These are phyloP conservation scores for Scytalidium sp. DNA, from an alignment of 2,329 filamentous ascomycete species.

Conservation along the genomic window DNA sequence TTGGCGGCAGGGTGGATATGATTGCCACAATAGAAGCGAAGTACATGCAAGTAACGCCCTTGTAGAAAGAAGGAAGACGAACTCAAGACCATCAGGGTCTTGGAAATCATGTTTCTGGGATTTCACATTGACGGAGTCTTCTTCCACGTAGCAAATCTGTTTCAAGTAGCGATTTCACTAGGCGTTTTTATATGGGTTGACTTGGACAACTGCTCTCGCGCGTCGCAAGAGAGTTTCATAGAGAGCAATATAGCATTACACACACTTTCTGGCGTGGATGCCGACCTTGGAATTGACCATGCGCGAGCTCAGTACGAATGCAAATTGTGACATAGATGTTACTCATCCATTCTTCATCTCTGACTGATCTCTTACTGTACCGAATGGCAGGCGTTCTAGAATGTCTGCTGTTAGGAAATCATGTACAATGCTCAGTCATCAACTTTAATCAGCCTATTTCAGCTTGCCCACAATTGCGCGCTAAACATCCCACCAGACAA, in stretches of 20 bases:
- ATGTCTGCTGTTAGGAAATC: neutral
- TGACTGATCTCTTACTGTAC: neutral
- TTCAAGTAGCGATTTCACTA: slow-evolving; percentile 7
- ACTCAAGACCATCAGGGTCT: neutral
- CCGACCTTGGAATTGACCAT: neutral
- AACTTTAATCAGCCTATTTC: too few species aligned
- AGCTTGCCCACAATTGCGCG: neutral
- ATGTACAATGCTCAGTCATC: slow-evolving; percentile 20
- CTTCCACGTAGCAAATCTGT: slow-evolving; percentile 9
- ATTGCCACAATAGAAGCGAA: neutral
- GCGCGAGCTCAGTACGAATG: neutral
- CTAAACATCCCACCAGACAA: slow-evolving; percentile 1
- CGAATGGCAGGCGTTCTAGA: neutral
- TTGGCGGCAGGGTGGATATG: neutral
- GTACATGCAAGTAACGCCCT: neutral
- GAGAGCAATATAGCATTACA: neutral
- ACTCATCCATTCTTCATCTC: neutral
- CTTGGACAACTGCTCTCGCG: neutral
- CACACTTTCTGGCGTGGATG: neutral
- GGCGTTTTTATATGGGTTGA: neutral
- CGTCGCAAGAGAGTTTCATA: neutral
- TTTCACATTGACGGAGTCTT: neutral
- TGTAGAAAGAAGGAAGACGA: neutral
- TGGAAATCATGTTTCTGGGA: neutral
- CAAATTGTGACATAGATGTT: neutral